phyloP scores from a whole-genome alignment of 2,329 filamentous ascomycete genomes.

The Huntiella moniliformis region DNA sequence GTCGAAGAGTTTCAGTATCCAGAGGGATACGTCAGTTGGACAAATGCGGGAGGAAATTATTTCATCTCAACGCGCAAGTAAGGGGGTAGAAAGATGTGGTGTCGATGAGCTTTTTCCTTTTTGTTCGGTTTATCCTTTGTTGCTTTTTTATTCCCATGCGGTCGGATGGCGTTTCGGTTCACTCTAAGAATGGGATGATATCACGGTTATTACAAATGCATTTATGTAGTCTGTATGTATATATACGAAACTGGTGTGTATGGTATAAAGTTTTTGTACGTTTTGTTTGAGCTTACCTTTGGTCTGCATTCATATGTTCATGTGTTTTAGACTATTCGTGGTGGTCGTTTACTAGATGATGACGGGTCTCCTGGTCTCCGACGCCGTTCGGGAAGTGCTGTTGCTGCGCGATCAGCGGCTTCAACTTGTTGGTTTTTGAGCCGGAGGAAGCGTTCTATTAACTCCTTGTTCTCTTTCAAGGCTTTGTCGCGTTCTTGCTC shows the following conservation, averaged over 20 bases:
- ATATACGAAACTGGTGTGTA: too few species aligned
- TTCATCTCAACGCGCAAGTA: slow-evolving; percentile 70
- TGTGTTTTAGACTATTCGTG: not conserved
- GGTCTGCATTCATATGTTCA: not conserved
- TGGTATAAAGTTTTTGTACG: too few species aligned
- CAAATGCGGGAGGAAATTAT: slow-evolving; percentile 63
- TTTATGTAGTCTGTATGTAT: too few species aligned
- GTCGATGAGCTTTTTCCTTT: not conserved
- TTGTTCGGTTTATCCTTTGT: not conserved
- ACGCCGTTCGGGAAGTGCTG: slow-evolving; percentile 44
- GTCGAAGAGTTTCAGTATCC: slow-evolving; percentile 46
- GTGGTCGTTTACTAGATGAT: not conserved
- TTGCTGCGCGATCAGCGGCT: not conserved
- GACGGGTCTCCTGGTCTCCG: slow-evolving; percentile 19
- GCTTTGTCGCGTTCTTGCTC: slow-evolving; percentile 58
- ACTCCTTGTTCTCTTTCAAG: slow-evolving; percentile 66
- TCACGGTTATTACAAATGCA: too few species aligned
- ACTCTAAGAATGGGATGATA: too few species aligned
- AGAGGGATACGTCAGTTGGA: slow-evolving; percentile 79
- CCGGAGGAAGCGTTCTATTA: slow-evolving; percentile 83
- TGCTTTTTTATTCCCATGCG: not conserved
- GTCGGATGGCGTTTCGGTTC: too few species aligned
- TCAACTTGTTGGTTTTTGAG: slow-evolving; percentile 67
- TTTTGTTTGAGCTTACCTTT: too few species aligned
- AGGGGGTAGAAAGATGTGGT: not conserved